These are phyloP conservation scores for Monilinia aucupariae DNA, from an alignment of 2,329 filamentous ascomycete species.

Conservation along the genomic window DNA sequence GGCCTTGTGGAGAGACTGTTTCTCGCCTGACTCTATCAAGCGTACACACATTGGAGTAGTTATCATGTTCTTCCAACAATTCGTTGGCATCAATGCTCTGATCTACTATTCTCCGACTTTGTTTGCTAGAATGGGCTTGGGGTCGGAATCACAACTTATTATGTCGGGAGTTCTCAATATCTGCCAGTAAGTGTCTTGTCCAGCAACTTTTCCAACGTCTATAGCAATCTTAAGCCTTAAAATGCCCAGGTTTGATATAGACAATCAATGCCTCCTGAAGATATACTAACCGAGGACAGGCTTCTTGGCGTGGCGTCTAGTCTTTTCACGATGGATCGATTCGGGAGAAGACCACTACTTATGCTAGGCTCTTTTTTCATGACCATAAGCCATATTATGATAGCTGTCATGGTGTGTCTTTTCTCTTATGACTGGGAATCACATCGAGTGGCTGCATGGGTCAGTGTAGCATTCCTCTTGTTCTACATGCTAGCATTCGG, in stretches of 20 bases:
- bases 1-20: conserved; percentile 45
- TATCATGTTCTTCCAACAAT: conserved; percentile 54
- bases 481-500: conserved; percentile 60
- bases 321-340: conserved; percentile 44
- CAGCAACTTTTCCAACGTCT: neutral
- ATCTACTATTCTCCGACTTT: conserved; percentile 33
- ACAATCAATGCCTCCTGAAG: neutral
- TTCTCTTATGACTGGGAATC: conserved; percentile 46
- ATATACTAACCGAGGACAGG: neutral
- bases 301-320: conserved; percentile 43
- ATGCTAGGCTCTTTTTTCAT: conserved; percentile 42
- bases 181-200: conserved; percentile 9
- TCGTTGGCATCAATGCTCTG: conserved; percentile 50
- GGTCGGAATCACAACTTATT: conserved; percentile 44
- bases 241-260: neutral
- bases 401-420: conserved; percentile 49
- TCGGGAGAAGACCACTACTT: conserved; percentile 43
- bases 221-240: neutral
- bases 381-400: conserved; percentile 44
- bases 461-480: conserved; percentile 49
- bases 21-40: conserved; percentile 45
- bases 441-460: conserved; percentile 49
- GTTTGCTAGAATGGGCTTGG: conserved; percentile 26
- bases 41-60: conserved; percentile 46
- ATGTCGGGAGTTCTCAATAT: conserved; percentile 48